Evolutionary conservation across 2,329 filamentous ascomycete genomes (phyloP).

Genomic region (Microcyclospora pomicola): DNA sequence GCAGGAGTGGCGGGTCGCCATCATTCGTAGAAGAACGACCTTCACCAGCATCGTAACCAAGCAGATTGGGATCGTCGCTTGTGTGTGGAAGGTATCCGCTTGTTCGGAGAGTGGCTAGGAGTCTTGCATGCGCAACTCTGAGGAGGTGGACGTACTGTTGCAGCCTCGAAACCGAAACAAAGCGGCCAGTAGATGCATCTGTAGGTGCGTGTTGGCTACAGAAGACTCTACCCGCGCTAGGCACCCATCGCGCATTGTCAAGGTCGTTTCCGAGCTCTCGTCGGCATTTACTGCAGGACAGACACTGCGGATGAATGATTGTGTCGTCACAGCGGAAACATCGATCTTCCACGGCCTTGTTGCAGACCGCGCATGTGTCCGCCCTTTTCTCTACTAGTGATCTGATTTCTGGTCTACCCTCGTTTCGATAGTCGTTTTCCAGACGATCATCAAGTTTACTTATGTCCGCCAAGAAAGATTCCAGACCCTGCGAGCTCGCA

Average conservation of each 20-base stretch:
- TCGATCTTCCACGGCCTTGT: slow-evolving; percentile 85
- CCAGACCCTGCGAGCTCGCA: slow-evolving; percentile 57
- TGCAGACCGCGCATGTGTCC: slow-evolving; percentile 72
- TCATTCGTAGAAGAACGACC: slow-evolving; percentile 42
- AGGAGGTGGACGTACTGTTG: slow-evolving; percentile 92
- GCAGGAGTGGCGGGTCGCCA: slow-evolving; percentile 38
- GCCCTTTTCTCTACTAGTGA: slow-evolving; percentile 32
- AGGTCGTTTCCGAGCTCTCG: slow-evolving; percentile 57
- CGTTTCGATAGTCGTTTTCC: slow-evolving; percentile 48
- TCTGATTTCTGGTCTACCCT: slow-evolving; percentile 29
- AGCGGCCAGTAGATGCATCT: slow-evolving; percentile 44
- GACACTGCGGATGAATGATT: slow-evolving; percentile 73
- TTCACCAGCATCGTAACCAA: slow-evolving; percentile 50
- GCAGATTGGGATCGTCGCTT: background rate
- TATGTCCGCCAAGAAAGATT: slow-evolving; percentile 71
- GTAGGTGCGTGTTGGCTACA: slow-evolving; percentile 41
- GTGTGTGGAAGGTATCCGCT: background rate
- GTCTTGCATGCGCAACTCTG: slow-evolving; percentile 74
- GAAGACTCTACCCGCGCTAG: slow-evolving; percentile 52
- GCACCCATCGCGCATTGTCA: slow-evolving; percentile 57
- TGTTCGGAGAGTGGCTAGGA: slow-evolving; percentile 73
- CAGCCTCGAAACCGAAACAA: slow-evolving; percentile 68
- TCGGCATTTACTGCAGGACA: slow-evolving; percentile 56
- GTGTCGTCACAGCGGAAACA: slow-evolving; percentile 62
- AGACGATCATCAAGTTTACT: slow-evolving; percentile 68